Base-by-base conservation (phyloP, 768 basidiomycete genomes). In the Russula earlei region DNA sequence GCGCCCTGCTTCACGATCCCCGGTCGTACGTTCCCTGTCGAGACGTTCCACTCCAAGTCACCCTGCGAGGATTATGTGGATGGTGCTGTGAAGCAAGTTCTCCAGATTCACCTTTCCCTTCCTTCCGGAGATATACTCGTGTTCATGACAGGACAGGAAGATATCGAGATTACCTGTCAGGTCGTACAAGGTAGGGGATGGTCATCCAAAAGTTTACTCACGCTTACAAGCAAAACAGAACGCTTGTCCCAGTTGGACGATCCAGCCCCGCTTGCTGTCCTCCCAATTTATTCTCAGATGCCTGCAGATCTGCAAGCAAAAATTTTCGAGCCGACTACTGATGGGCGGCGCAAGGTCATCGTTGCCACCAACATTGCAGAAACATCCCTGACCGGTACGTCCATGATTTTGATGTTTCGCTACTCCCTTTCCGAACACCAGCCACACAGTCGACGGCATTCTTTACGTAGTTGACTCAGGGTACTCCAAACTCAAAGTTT, bases 31-130 rank as follows among this genome's bases (percentile, higher is more conserved):
- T 99, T 99, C 74, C 96, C 95, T 0, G 96, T 99, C 54, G 96
- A 99, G 67, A 91, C 84, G 25, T 91, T 86, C 74, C 95, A 96
- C 71, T 79, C 91, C 20, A 98, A 98, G 68, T 94, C 94, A 0
- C 96, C 96, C 0, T 99, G 95, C 66, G 96, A 99, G 67, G 96
- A 99, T 68, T 99, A 99, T 66, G 96, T 99, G 54, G 96, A 99
- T 67, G 84, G 89, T 59, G 87, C 96, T 1, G 96, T 99, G 63
- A 99, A 98, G 74, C 95, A 99, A 71, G 89, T 98, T 15, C 77
- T 98, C 27, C 91, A 95, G 66, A 98, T 99, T 42, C 95, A 99
- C 68, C 75, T 98, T 38, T 92, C 95, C 2, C 78, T 87, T 17
- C 92, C 95, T 20, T 82, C 83, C 0, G 96, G 96, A 14, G 96